Evolutionary conservation across 2,329 filamentous ascomycete species (phyloP).

Genomic region (Amauroascus niger): DNA sequence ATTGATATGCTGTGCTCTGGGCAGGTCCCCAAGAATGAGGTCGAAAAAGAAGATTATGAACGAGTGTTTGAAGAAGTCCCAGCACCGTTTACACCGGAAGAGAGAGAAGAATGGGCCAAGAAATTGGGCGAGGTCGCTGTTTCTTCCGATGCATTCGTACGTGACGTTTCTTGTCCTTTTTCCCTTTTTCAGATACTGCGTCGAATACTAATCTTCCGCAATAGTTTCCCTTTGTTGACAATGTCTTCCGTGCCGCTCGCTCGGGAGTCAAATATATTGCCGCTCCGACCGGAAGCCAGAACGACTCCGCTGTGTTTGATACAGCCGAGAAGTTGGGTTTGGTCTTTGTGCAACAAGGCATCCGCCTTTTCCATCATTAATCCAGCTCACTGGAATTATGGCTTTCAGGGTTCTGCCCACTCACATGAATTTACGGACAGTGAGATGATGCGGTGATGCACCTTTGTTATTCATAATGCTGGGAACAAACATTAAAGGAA

Average conservation of each 20-base stretch:
- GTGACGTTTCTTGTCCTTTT: slow-evolving; percentile 39
- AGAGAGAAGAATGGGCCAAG: slow-evolving; percentile 75
- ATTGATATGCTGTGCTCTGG: slow-evolving; percentile 92
- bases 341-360: slow-evolving; percentile 90
- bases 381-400: neutral
- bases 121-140: slow-evolving; percentile 68
- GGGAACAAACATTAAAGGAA: neutral
- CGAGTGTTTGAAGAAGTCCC: slow-evolving; percentile 84
- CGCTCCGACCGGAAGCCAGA: slow-evolving; percentile 67
- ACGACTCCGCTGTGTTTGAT: slow-evolving; percentile 49
- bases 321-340: slow-evolving; percentile 88
- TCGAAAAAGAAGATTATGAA: slow-evolving; percentile 81
- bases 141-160: slow-evolving; percentile 89
- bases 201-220: neutral
- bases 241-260: slow-evolving; percentile 80
- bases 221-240: slow-evolving; percentile 96
- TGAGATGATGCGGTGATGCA: neutral
- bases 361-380: slow-evolving; percentile 91
- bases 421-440: no score
- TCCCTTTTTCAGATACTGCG: no score
- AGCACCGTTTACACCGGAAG: slow-evolving; percentile 66
- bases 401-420: no score
- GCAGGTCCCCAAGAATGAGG: slow-evolving; percentile 69
- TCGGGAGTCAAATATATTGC: slow-evolving; percentile 95
- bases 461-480: neutral